Evolutionary conservation across 495 filamentous ascomycete genomes (phyloP).

Genomic region (Massariosphaeria phaeospora): DNA sequence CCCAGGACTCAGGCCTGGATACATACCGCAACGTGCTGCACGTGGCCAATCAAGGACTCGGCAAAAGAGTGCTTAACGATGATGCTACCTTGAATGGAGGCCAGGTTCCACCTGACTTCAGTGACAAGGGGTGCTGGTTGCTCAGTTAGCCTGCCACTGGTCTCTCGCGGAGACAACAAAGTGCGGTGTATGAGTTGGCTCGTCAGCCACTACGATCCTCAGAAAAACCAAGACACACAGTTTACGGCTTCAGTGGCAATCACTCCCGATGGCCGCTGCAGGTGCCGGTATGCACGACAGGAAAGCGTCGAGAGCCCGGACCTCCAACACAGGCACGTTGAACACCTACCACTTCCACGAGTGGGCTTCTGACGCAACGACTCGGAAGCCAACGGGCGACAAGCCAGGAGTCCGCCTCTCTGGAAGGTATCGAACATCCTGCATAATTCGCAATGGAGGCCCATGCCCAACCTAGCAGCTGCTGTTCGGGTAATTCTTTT

Average conservation of each 20-base stretch:
- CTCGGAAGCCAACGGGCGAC: slow-evolving; percentile 1
- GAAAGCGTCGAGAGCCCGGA: too few species aligned
- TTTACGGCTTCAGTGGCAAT: background rate
- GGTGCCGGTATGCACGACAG: too few species aligned
- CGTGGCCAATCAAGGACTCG: slow-evolving; percentile 22
- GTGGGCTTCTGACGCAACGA: slow-evolving; percentile 5
- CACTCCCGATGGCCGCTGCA: slow-evolving; percentile 1
- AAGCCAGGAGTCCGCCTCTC: background rate
- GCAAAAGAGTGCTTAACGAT: slow-evolving; percentile 22
- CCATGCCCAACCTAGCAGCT: background rate
- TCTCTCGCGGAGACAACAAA: background rate
- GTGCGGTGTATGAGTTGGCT: slow-evolving; percentile 33
- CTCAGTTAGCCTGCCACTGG: slow-evolving; percentile 17
- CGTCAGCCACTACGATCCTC: slow-evolving; percentile 10
- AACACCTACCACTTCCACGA: too few species aligned
- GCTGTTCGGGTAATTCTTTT: slow-evolving; percentile 20
- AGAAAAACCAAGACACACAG: too few species aligned
- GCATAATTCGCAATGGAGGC: slow-evolving; percentile 3
- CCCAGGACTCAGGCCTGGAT: slow-evolving; percentile 9
- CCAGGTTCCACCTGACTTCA: slow-evolving; percentile 29
- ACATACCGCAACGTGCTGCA: slow-evolving; percentile 23
- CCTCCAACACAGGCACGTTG: too few species aligned
- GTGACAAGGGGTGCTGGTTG: slow-evolving; percentile 15
- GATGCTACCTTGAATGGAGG: slow-evolving; percentile 23
- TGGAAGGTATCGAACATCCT: background rate